Evolutionary conservation across 805 yeast species (phyloP), one percentile per base, ranked within the genome.

Genomic region (Lipomyces oligophaga): DNA sequence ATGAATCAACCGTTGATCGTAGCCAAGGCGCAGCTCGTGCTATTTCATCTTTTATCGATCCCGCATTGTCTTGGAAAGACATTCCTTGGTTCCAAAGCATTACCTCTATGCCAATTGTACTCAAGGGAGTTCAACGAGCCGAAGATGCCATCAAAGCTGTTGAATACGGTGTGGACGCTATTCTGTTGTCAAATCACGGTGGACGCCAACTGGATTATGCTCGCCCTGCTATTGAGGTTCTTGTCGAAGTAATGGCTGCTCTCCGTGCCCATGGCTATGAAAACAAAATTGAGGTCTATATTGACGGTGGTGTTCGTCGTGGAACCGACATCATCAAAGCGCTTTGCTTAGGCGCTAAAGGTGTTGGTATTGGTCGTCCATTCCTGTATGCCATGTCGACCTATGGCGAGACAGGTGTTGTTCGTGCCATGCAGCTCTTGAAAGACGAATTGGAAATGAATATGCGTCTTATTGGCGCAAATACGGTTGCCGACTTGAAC

Each of bases 181-280:
- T 86, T n/a, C 86, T 87, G 3, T 60, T 86, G 41, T 85, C 94
- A 1, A 87, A 86, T 62, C 96, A 86, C 66, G 96, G 96, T 50
- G 95, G 96, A 34, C 72, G 96, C 52, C 95, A 86, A 65, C 69
- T 87, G 46, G 96, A 87, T 65, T 84, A 78, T 60, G 73, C 95
- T 0, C 75, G 85, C n/a, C 79, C 95, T 0, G 83, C 89, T 1
- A 71, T 87, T 28, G 74, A 71, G 55, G 77, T 84, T 3, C 67
- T 87, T 40, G 84, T 83, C 3, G 95, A 85, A 52, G 75, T 80
- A 2, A 76, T 76, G 72, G 80, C 79, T n/a, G 62, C 62, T 18
- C 60, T 66, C 16, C 49, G 59, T 26, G 47, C 52, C 36, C 58
- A 59, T 18, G 60, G 62, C 8, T 56, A 62, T 45, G 51, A 67